A percentile compares a stretch with the other conserved stretches of the same genome.
phyloP scores from a whole-genome alignment of 2,329 filamentous ascomycete species.

The Aureobasidium sp. region DNA sequence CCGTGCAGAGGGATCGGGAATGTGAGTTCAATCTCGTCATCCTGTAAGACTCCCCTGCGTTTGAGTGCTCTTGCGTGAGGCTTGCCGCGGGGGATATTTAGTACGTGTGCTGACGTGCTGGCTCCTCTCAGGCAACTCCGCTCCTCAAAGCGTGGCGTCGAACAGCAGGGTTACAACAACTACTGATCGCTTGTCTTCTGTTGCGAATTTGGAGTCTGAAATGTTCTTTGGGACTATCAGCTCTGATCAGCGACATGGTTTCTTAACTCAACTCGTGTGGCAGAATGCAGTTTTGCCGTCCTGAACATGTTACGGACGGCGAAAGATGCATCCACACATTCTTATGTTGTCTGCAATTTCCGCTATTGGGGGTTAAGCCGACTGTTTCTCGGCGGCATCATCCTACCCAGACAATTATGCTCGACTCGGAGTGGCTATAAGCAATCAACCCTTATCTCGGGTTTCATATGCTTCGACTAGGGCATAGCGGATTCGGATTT shows the following conservation, averaged over 20 bases:
- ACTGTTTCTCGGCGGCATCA: conserved; percentile 2
- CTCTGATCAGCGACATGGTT: conserved; percentile 18
- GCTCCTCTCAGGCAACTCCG: conserved; percentile 41
- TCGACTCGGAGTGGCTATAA: conserved; percentile 6
- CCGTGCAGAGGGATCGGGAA: conserved; percentile 85
- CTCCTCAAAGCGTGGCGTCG: conserved; percentile 42
- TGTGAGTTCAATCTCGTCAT: conserved; percentile 81
- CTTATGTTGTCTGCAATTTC: conserved; percentile 13
- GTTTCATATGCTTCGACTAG: not conserved
- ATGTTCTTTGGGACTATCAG: not conserved
- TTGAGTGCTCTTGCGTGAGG: conserved; percentile 65
- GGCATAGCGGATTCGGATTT: conserved; percentile 12
- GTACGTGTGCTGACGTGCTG: conserved; percentile 36
- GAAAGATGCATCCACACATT: conserved; percentile 19
- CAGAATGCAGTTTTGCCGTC: conserved; percentile 37
- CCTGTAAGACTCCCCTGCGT: conserved; percentile 62
- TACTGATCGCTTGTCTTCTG: conserved; percentile 31
- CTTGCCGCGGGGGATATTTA: conserved; percentile 60
- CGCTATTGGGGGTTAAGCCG: conserved; percentile 4
- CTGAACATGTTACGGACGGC: conserved; percentile 29
- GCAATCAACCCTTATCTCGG: not conserved
- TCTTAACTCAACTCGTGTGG: conserved; percentile 26
- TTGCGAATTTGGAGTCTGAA: not conserved
- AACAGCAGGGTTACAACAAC: conserved; percentile 38
- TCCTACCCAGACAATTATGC: conserved; percentile 9